Evolutionary conservation across 305 asterid genomes (phyloP).

Genomic region (Solanum hybrid): DNA sequence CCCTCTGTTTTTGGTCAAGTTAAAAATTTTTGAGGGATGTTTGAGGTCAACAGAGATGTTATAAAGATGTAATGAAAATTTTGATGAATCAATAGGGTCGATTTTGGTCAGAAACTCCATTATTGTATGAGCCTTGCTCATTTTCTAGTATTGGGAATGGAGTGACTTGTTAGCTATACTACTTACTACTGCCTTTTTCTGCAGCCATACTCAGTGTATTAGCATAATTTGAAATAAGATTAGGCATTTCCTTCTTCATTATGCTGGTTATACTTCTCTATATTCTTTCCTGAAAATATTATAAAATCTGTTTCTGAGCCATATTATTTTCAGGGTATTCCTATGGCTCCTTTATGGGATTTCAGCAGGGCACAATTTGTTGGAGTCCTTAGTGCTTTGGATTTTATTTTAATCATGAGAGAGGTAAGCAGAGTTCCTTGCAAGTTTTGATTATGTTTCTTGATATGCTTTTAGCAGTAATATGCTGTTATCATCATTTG

Average conservation of each 20-base stretch:
- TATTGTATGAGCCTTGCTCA: neutral
- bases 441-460: neutral
- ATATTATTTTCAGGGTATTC: slow-evolving; percentile 54
- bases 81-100: neutral
- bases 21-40: neutral
- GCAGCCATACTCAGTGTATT: neutral
- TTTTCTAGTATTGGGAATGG: neutral
- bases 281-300: neutral
- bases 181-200: neutral
- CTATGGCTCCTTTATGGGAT: slow-evolving; percentile 89
- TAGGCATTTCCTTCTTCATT: neutral
- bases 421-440: slow-evolving; percentile 46
- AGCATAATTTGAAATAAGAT: neutral
- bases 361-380: slow-evolving; percentile 64
- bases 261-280: neutral
- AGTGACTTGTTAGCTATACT: neutral
- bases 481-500: neutral
- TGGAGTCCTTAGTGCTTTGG: slow-evolving; percentile 86
- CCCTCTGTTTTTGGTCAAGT: neutral
- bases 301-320: neutral
- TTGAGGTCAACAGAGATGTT: neutral
- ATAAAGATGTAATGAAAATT: neutral
- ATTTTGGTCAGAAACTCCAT: neutral
- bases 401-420: slow-evolving; percentile 85
- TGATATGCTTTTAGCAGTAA: neutral